These are phyloP conservation scores for Halenospora varia DNA, from an alignment of 495 filamentous ascomycete genomes.

Conservation along the genomic window DNA sequence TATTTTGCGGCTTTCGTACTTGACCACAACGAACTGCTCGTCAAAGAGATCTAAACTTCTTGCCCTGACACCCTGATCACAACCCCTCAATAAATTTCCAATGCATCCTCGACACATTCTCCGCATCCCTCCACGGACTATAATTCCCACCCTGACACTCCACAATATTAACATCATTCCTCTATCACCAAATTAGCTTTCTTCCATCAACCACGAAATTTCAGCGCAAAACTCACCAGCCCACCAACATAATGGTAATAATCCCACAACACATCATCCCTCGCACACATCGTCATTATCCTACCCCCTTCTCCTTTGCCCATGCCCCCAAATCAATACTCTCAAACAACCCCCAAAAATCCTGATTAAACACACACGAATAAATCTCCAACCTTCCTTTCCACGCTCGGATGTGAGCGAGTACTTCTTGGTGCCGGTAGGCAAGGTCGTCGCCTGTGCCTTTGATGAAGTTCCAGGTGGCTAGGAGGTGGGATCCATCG, in stretches of 20 bases:
- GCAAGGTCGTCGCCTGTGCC: background rate
- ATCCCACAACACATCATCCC: background rate
- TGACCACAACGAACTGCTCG: too few relatives aligned
- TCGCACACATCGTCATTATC: background rate
- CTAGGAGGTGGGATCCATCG: background rate
- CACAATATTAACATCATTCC: background rate
- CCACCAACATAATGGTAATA: background rate
- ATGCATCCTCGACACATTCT: background rate
- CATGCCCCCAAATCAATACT: too few relatives aligned
- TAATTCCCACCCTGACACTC: conserved; percentile 3
- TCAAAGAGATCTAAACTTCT: too few relatives aligned
- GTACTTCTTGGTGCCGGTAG: background rate
- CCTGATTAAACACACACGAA: conserved; percentile 5
- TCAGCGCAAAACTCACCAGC: background rate
- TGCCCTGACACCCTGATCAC: too few relatives aligned
- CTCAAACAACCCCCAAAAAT: background rate
- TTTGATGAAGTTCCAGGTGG: background rate
- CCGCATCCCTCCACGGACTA: background rate
- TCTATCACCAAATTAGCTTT: background rate
- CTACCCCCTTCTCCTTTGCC: too few relatives aligned
- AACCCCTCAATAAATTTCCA: background rate
- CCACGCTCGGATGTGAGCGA: conserved; percentile 1
- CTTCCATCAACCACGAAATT: background rate
- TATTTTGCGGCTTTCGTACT: too few relatives aligned
- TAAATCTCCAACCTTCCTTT: conserved; percentile 1